Base-by-base conservation (phyloP, 2,329 filamentous ascomycete species). In the Harringtonia aguacate region DNA sequence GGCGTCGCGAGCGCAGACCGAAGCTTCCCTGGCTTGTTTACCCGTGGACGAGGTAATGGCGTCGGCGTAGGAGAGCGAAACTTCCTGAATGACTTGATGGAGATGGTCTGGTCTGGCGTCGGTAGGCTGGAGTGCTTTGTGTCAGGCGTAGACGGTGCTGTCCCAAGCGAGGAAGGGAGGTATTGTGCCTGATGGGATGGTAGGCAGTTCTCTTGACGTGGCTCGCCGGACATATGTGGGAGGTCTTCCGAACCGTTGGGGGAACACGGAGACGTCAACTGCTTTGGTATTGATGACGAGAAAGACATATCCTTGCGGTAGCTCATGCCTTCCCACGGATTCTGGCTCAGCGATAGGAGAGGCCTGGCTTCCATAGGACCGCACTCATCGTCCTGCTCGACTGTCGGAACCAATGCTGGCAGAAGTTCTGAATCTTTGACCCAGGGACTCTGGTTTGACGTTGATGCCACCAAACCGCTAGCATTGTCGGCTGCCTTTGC, bases 21-120 rank as follows among this genome's bases (percentile, higher is more conserved):
- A 2, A 46, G 49, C 0, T 44, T 43, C 1, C 36, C 34, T 2
- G 33, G 2, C 27, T 43, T 45, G 18, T 17, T 24, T 13, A n/a
- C 18, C 4, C 48, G 6, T 52, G 55, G 36, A 50, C 52, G 46
- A 46, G 54, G 41, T 18, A 51, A 33, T 47, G 54, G 59, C 34
- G 65, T 60, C 1, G 72, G 68, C 0, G 71, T 72, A 1, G 69
- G 66, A 1, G 69, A 69, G 52, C 72, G 66, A 53, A 76, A 76
- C 2, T 67, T 65, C 1, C 69, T 64, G 52, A 77, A 76, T 1
- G 71, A 65, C 48, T 70, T 73, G 51, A 74, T 61, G 0, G 67
- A 67, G 27, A 73, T 61, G 5, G 65, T 65, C 14, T 68, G 63
- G 40, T 74, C 68, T 7, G 70, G 66, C 1, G 68, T 70, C 2